Base-by-base conservation (phyloP, 306 rosid genomes). In the Ziziphus jujuba region DNA sequence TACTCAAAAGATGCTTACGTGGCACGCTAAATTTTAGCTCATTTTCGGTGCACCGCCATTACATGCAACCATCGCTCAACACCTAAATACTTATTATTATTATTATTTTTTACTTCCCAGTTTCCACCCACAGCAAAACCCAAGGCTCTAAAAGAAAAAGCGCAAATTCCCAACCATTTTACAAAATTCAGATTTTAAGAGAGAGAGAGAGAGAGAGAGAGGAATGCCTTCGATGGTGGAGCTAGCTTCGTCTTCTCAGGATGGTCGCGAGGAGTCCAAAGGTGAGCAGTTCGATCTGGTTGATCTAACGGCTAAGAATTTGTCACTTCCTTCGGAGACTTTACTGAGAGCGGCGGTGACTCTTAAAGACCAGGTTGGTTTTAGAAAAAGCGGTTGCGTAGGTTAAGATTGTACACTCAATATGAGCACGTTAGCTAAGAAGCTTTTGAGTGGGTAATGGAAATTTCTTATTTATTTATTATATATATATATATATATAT, bases 341-440 rank as follows among this genome's bases (percentile, higher is more conserved):
- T 72, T 89, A 50, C 82, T 85, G 20, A 70, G 66, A 33, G 92
- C 89, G 0, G 98, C 96, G 1, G 55, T 82, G 53, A 79, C 95
- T 48, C 90, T 92, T 53, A 89, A 92, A 76, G 90, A 89, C 31
- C 85, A 85, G 89, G 97, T 82, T 61, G 12, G 69, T 65, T 10
- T 33, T 31, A 20, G 2, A n/a, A n/a, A n/a, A n/a, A n/a, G n/a
- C n/a, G 10, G 10, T 56, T 59, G 61, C 34, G 63, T 48, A 59
- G 34, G 67, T 4, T 70, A 15, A 70, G 40, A 15, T 22, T 19
- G 40, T 36, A 20, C 17, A 6, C 19, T 6, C 33, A 6, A 6
- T 45, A 23, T 20, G 65, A 5, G 66, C 36, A 69, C 14, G 70
- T 40, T 55, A 61, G 65, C 7, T 20, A 45, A 50, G 45, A 6